phyloP scores from a whole-genome alignment of 352 stramenopile genomes.

The Globisporangium rhizosaccharum region DNA sequence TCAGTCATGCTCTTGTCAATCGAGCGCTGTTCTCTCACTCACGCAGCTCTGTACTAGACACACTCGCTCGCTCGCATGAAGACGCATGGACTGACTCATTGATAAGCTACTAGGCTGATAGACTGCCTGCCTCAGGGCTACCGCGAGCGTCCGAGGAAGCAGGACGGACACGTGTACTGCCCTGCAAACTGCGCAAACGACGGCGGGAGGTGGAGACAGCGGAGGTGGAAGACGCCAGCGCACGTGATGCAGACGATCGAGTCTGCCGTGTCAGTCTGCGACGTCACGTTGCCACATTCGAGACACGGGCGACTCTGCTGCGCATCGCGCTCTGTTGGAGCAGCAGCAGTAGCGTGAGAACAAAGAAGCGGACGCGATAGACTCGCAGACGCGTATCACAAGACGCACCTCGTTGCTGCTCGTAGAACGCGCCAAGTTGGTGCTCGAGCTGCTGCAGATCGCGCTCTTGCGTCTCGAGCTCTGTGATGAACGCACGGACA shows the following conservation, averaged over 20 bases:
- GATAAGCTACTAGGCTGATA: neutral
- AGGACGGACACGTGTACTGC: conserved; percentile 57
- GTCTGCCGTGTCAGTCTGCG: conserved; percentile 18
- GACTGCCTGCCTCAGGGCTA: neutral
- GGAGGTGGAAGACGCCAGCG: conserved; percentile 40
- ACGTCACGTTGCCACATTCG: conserved; percentile 33
- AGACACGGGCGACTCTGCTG: conserved; percentile 18
- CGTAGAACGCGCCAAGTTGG: conserved; percentile 6
- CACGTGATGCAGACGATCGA: conserved; percentile 52
- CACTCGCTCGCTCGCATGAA: neutral
- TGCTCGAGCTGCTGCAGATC: conserved; percentile 30
- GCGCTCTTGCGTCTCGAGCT: conserved; percentile 27
- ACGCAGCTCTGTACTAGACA: too few species aligned
- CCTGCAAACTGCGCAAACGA: conserved; percentile 55
- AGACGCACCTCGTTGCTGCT: conserved; percentile 4
- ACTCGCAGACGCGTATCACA: neutral
- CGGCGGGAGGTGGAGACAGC: conserved; percentile 43
- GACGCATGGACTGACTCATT: neutral
- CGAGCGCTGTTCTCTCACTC: neutral
- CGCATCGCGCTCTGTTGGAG: neutral
- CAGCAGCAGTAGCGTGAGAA: neutral
- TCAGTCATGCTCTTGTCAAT: neutral
- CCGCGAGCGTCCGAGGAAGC: conserved; percentile 42
- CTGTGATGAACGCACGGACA: conserved; percentile 26
- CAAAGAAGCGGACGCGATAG: neutral